These are phyloP conservation scores for Podochytrium sp. DNA, from an alignment of 192 early-diverging fungal species.

Conservation along the genomic window DNA sequence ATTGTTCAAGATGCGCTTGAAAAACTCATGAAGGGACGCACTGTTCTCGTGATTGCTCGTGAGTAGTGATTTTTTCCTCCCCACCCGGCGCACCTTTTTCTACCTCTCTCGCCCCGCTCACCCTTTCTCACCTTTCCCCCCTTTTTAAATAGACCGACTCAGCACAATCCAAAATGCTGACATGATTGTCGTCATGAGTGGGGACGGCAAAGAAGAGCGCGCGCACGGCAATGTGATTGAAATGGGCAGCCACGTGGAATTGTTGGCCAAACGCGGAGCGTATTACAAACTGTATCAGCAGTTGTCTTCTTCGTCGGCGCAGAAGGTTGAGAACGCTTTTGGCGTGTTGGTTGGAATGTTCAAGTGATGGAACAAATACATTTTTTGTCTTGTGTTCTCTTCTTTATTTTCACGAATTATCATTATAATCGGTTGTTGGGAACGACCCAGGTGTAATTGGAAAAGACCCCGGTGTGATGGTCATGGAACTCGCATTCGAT, in stretches of 20 bases:
- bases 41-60: constrained; percentile 87
- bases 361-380: background rate
- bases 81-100: background rate
- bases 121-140: background rate
- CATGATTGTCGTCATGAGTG: constrained; percentile 77
- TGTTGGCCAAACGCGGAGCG: constrained; percentile 18
- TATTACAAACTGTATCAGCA: constrained; percentile 29
- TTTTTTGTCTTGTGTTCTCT: background rate
- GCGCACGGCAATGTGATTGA: constrained; percentile 34
- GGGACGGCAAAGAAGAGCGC: background rate
- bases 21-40: constrained; percentile 57
- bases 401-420: background rate
- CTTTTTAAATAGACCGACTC: constrained; percentile 79
- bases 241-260: constrained; percentile 20
- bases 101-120: background rate
- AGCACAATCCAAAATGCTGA: constrained; percentile 87
- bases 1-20: constrained; percentile 57
- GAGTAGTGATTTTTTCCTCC: background rate
- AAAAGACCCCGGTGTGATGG: constrained; percentile 3
- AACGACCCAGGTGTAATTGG: background rate
- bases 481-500: constrained; percentile 26
- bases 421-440: background rate
- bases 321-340: background rate
- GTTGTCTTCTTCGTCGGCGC: background rate
- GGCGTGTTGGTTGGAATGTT: background rate